Evolutionary conservation across 2,329 filamentous ascomycete genomes (phyloP).

Genomic region (Aspergillus novoparasiticus): DNA sequence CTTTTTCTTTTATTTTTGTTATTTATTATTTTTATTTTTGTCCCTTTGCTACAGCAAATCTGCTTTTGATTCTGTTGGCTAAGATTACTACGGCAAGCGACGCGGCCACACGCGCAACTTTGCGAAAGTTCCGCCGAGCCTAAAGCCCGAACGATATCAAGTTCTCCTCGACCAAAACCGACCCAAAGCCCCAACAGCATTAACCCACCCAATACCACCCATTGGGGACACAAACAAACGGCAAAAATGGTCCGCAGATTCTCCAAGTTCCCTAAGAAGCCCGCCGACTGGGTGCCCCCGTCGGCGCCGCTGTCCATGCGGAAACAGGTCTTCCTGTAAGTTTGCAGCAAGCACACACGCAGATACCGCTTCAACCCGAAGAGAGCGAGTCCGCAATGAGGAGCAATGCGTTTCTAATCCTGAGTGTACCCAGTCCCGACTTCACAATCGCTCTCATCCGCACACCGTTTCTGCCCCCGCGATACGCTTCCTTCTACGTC

Average conservation of each 20-base stretch:
- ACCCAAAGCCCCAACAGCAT: constrained; percentile 5
- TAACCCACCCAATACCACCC: neutral
- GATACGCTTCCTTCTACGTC: constrained; percentile 86
- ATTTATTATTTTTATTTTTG: neutral
- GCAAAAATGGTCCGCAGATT: constrained; percentile 35
- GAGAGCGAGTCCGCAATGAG: neutral
- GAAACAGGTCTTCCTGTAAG: constrained; percentile 62
- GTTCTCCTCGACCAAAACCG: constrained; percentile 8
- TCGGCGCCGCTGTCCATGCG: constrained; percentile 30
- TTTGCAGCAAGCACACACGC: constrained; percentile 17
- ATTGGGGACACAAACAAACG: neutral
- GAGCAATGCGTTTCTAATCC: neutral
- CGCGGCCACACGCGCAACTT: constrained; percentile 41
- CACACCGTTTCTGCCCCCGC: constrained; percentile 70
- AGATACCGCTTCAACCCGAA: neutral
- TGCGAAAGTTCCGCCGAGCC: constrained; percentile 33
- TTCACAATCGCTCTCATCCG: constrained; percentile 79
- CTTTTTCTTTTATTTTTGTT: neutral
- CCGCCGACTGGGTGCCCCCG: constrained; percentile 27
- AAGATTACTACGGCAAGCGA: constrained; percentile 31
- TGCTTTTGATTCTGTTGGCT: neutral
- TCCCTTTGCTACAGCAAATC: neutral
- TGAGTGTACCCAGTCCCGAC: constrained; percentile 65
- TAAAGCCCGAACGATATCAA: constrained; percentile 9
- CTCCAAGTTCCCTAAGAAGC: constrained; percentile 30